Percentiles rank a stretch among this genome's conserved stretches.
Conservation (phyloP, 805 yeast species). For the Myxozyma udenii region DNA sequence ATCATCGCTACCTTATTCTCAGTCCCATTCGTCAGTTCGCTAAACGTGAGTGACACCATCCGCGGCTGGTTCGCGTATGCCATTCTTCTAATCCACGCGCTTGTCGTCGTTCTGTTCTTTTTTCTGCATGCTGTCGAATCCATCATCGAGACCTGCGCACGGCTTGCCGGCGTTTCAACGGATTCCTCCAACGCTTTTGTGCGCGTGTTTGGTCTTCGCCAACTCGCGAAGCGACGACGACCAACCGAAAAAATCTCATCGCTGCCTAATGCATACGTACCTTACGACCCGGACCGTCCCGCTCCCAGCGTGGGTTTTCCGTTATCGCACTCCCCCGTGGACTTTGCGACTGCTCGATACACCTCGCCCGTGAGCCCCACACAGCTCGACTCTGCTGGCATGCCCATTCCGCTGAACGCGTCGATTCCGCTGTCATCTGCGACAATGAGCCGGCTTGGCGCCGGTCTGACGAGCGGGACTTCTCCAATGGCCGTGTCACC, state of each 20-base stretch:
- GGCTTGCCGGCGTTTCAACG: slow-evolving; percentile 18
- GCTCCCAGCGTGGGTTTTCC: not conserved
- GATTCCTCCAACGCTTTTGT: slow-evolving; percentile 21
- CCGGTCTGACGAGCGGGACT: too few species aligned
- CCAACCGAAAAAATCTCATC: slow-evolving; percentile 6
- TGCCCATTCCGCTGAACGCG: not conserved
- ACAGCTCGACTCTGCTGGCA: not conserved
- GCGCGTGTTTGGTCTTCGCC: slow-evolving; percentile 29
- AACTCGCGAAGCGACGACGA: slow-evolving; percentile 24
- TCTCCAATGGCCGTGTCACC: slow-evolving; percentile 13
- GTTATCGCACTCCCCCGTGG: not conserved
- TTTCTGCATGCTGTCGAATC: slow-evolving; percentile 34
- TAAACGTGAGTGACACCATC: slow-evolving; percentile 26
- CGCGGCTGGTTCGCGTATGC: slow-evolving; percentile 38
- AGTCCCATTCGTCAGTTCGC: slow-evolving; percentile 34
- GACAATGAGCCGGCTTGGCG: too few species aligned
- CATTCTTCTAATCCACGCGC: slow-evolving; percentile 35
- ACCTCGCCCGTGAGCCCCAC: not conserved
- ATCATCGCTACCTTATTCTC: slow-evolving; percentile 30
- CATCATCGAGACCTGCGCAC: slow-evolving; percentile 32
- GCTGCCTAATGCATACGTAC: too few species aligned
- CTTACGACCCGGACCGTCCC: not conserved
- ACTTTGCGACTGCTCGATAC: not conserved
- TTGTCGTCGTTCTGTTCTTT: slow-evolving; percentile 34
- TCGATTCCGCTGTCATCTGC: too few species aligned